phyloP scores from a whole-genome alignment of 2,329 filamentous ascomycete species.

The Chalaropsis ovoidea region DNA sequence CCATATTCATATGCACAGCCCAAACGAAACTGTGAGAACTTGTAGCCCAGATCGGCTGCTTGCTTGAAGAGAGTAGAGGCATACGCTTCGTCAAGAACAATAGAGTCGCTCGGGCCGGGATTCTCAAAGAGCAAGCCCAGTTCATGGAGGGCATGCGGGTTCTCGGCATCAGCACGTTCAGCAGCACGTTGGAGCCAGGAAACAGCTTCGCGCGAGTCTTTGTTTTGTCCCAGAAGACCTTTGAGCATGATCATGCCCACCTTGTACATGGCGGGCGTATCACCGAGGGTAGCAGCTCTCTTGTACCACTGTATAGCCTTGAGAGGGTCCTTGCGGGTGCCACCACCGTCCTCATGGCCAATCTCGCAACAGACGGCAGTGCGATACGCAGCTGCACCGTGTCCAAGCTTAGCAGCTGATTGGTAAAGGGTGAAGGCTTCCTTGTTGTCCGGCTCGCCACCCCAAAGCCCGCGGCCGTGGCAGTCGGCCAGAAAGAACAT shows the following conservation, averaged over 20 bases:
- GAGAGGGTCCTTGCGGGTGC: constrained; percentile 77
- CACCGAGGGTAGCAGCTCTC: constrained; percentile 77
- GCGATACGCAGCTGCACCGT: constrained; percentile 79
- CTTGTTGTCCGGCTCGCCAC: constrained; percentile 71
- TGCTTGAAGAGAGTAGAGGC: constrained; percentile 72
- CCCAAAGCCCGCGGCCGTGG: constrained; percentile 70
- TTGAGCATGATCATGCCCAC: constrained; percentile 93
- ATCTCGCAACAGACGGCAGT: constrained; percentile 97
- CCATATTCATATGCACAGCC: constrained; percentile 88
- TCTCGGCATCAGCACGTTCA: constrained; percentile 75
- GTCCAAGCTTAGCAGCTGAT: constrained; percentile 79
- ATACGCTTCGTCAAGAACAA: constrained; percentile 73
- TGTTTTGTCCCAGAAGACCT: constrained; percentile 77
- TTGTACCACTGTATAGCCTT: constrained; percentile 99
- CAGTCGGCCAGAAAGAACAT: constrained; percentile 93
- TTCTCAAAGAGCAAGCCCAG: constrained; percentile 58
- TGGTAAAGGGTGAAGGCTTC: constrained; percentile 92
- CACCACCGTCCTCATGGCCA: constrained; percentile 85
- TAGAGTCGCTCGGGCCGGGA: constrained; percentile 55
- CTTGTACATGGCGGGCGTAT: constrained; percentile 95
- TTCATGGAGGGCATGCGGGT: constrained; percentile 91
- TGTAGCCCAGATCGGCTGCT: constrained; percentile 82
- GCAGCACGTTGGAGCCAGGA: constrained; percentile 89
- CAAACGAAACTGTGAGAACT: constrained; percentile 84
- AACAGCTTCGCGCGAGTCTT: constrained; percentile 74